A percentile compares a stretch with the other conserved stretches of the same genome.
phyloP scores from a whole-genome alignment of 2,329 filamentous ascomycete species.

The Aureobasidium sp. region DNA sequence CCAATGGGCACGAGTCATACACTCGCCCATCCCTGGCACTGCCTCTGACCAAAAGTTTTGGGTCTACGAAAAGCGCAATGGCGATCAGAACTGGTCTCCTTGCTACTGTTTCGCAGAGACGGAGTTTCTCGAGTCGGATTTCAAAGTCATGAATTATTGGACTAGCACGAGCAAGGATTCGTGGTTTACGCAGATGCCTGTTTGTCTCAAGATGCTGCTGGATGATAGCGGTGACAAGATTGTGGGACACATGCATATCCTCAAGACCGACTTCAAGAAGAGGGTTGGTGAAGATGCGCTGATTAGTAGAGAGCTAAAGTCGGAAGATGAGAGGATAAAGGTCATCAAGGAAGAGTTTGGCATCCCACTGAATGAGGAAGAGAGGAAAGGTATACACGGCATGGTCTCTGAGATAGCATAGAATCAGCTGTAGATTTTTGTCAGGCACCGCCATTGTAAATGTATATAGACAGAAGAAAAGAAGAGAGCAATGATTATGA shows the following conservation, averaged over 20 bases:
- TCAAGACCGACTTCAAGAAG: slow-evolving; percentile 39
- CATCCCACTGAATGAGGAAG: slow-evolving; percentile 34
- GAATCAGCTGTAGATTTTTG: neutral
- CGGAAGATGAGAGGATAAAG: slow-evolving; percentile 37
- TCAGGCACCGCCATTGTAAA: neutral
- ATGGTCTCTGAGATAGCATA: slow-evolving; percentile 7
- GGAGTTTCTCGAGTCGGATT: slow-evolving; percentile 58
- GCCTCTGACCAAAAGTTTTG: slow-evolving; percentile 34
- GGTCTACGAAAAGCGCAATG: slow-evolving; percentile 34
- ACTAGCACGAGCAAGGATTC: slow-evolving; percentile 45
- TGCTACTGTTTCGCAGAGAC: slow-evolving; percentile 60
- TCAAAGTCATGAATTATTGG: slow-evolving; percentile 52
- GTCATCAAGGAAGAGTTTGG: slow-evolving; percentile 40
- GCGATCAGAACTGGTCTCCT: slow-evolving; percentile 48
- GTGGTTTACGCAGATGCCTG: slow-evolving; percentile 49
- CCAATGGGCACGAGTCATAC: neutral
- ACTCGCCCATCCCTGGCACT: slow-evolving; percentile 22
- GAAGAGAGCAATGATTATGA: slow-evolving; percentile 7
- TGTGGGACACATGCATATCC: slow-evolving; percentile 34
- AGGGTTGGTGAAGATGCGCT: slow-evolving; percentile 38
- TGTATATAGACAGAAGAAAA: neutral
- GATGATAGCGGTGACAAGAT: slow-evolving; percentile 27
- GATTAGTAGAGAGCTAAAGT: slow-evolving; percentile 33
- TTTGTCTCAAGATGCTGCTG: slow-evolving; percentile 51
- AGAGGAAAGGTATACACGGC: slow-evolving; percentile 32